These are phyloP conservation scores for Solanum rostratum DNA, from an alignment of 257 asterid species.

Conservation along the genomic window DNA sequence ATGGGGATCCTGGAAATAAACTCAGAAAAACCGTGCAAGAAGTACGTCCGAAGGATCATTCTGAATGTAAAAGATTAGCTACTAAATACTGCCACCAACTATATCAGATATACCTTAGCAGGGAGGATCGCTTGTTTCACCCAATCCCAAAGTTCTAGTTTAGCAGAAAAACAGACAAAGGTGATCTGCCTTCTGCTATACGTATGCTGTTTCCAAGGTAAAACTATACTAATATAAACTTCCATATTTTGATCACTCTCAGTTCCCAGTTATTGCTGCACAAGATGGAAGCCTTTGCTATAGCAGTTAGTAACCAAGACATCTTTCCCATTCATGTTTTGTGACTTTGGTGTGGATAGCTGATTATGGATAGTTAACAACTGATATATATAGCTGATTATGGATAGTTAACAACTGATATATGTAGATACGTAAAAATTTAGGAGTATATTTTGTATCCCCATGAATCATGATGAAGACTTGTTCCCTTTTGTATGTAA, in stretches of 20 bases:
- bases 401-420: background rate
- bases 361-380: background rate
- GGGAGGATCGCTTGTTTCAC: background rate
- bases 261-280: background rate
- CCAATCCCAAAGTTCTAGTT: background rate
- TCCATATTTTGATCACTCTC: background rate
- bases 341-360: background rate
- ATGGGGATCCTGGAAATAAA: constrained; percentile 10
- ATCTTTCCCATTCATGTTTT: background rate
- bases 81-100: constrained; percentile 1
- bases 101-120: background rate
- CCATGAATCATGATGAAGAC: background rate
- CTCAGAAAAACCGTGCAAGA: constrained; percentile 19
- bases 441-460: background rate
- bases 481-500: background rate
- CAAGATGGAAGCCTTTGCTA: background rate
- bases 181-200: background rate
- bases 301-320: background rate
- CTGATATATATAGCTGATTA: background rate
- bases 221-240: background rate
- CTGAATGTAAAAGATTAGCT: constrained; percentile 4
- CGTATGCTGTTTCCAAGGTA: background rate
- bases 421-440: background rate
- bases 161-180: background rate
- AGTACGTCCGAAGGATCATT: constrained; percentile 13